A percentile compares a stretch with the other conserved stretches of the same genome.
Conservation (phyloP, 495 filamentous ascomycete genomes). For the Cercophora sp. region DNA sequence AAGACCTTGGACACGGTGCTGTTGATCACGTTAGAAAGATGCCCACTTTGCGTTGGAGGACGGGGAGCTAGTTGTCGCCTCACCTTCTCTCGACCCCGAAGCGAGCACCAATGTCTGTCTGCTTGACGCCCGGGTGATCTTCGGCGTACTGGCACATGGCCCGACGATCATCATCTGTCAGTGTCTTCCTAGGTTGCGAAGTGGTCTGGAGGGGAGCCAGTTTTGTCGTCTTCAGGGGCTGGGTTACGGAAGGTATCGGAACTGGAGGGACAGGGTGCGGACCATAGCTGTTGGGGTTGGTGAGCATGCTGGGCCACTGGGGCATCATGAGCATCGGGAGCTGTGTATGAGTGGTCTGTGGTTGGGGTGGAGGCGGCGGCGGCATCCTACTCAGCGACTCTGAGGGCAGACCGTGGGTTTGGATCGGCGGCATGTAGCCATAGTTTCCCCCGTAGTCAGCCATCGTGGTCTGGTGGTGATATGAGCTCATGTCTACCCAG, state of each 20-base stretch:
- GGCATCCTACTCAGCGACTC: constrained; percentile 43
- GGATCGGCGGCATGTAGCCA: constrained; percentile 38
- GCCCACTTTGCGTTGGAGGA: too few species aligned
- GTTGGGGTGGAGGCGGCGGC: constrained; percentile 37
- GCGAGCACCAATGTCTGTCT: constrained; percentile 94
- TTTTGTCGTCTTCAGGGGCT: constrained; percentile 45
- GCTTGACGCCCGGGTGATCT: constrained; percentile 90
- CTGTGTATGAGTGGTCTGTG: constrained; percentile 37
- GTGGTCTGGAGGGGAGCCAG: constrained; percentile 43
- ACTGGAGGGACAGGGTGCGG: constrained; percentile 50
- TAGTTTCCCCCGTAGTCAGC: constrained; percentile 40
- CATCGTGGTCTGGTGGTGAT: constrained; percentile 46
- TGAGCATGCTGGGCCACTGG: constrained; percentile 70
- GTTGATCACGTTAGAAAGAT: constrained; percentile 20
- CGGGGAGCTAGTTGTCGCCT: too few species aligned
- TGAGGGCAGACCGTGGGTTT: constrained; percentile 23
- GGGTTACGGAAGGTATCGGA: constrained; percentile 52
- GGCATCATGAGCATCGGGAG: constrained; percentile 61
- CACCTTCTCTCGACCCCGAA: constrained; percentile 99
- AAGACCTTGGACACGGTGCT: constrained; percentile 98
- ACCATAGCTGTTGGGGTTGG: constrained; percentile 46
- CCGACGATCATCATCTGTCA: constrained; percentile 88
- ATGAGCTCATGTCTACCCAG: constrained; percentile 45
- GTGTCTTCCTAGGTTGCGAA: constrained; percentile 77
- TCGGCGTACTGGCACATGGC: constrained; percentile 95